A percentile compares a stretch with the other conserved stretches of the same genome.
Conservation (phyloP, 345 rosid genomes). For the Citrus mangshanensis region DNA sequence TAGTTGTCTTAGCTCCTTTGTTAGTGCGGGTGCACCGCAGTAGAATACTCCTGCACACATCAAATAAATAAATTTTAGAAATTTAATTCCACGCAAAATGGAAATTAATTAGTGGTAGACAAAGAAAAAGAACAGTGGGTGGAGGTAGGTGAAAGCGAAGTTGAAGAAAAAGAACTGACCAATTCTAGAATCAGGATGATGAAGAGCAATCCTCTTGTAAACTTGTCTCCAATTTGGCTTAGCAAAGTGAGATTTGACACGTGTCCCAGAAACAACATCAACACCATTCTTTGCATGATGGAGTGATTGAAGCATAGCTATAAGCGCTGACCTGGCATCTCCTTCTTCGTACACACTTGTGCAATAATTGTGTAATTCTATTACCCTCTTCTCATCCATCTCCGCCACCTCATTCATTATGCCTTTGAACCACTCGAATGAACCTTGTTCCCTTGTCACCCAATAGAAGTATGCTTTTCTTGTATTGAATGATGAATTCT, state of each 20-base stretch:
- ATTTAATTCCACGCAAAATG: neutral
- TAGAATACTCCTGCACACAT: constrained; percentile 82
- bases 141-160: constrained; percentile 2
- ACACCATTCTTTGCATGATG: constrained; percentile 88
- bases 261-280: constrained; percentile 81
- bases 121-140: neutral
- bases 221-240: constrained; percentile 94
- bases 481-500: constrained; percentile 49
- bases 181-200: constrained; percentile 50
- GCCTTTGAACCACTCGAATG: constrained; percentile 95
- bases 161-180: constrained; percentile 41
- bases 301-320: constrained; percentile 80
- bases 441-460: constrained; percentile 93
- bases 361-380: constrained; percentile 85
- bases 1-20: constrained; percentile 57
- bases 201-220: constrained; percentile 65
- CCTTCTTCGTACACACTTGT: constrained; percentile 96
- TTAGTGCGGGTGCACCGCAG: constrained; percentile 75
- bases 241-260: constrained; percentile 84
- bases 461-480: constrained; percentile 85
- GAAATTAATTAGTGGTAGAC: neutral
- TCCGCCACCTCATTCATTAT: constrained; percentile 90
- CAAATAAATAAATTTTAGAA: neutral
- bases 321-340: constrained; percentile 83
- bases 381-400: constrained; percentile 60